Conservation (phyloP, 1,284 basidiomycete genomes). For the Salmacisia buchloeana region DNA sequence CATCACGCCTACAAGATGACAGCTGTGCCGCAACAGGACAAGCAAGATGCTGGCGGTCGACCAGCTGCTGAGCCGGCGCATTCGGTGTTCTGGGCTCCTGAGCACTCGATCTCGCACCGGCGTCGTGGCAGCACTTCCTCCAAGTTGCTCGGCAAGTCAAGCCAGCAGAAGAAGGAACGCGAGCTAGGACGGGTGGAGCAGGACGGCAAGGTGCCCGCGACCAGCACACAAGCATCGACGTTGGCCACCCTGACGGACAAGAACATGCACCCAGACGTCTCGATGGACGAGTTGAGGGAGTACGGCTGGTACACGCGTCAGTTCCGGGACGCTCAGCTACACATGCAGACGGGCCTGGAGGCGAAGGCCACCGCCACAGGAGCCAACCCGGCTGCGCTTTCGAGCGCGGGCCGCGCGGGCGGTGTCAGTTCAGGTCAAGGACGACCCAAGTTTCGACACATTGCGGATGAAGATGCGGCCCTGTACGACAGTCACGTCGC, state of each 20-base stretch:
- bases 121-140: neutral
- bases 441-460: conserved; percentile 3
- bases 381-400: neutral
- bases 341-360: conserved; percentile 5
- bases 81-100: neutral
- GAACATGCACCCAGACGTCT: conserved; percentile 1
- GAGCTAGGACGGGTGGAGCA: neutral
- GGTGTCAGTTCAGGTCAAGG: no score
- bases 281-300: neutral
- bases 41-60: neutral
- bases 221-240: neutral
- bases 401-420: neutral
- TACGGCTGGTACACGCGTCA: conserved; percentile 6
- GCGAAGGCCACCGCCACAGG: neutral
- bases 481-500: neutral
- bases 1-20: conserved; percentile 51
- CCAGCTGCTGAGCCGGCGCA: neutral
- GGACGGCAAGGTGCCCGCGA: neutral
- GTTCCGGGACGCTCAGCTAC: neutral
- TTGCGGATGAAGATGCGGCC: conserved; percentile 4
- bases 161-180: neutral
- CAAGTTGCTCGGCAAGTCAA: neutral
- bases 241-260: conserved; percentile 3
- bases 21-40: conserved; percentile 43
- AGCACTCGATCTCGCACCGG: no score